phyloP scores from a whole-genome alignment of 2,329 filamentous ascomycete genomes.

The Nemania abortiva region DNA sequence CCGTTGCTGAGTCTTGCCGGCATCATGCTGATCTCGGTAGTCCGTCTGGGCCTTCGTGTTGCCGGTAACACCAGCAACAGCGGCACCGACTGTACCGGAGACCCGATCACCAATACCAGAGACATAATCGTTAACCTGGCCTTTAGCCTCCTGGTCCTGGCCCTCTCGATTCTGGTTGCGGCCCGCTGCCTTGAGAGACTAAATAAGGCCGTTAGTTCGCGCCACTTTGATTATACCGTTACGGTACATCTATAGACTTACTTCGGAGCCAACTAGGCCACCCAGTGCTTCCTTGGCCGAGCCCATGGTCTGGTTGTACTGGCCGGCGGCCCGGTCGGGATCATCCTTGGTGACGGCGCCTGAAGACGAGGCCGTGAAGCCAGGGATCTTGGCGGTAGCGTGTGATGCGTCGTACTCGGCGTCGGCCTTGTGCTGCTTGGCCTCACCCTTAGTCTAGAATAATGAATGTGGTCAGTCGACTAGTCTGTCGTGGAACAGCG shows the following conservation, averaged over 20 bases:
- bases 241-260: no score
- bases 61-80: constrained; percentile 78
- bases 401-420: constrained; percentile 80
- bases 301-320: constrained; percentile 91
- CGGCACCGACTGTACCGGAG: constrained; percentile 76
- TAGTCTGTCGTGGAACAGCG: neutral
- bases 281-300: constrained; percentile 86
- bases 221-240: neutral
- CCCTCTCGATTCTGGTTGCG: constrained; percentile 83
- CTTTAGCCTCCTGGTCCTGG: constrained; percentile 83
- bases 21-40: constrained; percentile 78
- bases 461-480: constrained; percentile 31
- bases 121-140: constrained; percentile 81
- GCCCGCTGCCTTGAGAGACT: constrained; percentile 79
- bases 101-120: constrained; percentile 75
- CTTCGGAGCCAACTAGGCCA: constrained; percentile 79
- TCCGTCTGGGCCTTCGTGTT: constrained; percentile 73
- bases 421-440: constrained; percentile 73
- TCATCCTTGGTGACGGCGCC: constrained; percentile 80
- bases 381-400: constrained; percentile 78
- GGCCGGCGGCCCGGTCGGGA: constrained; percentile 76
- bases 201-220: neutral
- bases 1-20: constrained; percentile 85
- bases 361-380: constrained; percentile 74
- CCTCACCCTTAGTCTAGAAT: constrained; percentile 67